Conservation (phyloP, 2,329 filamentous ascomycete species). For the Botryotinia globosa region DNA sequence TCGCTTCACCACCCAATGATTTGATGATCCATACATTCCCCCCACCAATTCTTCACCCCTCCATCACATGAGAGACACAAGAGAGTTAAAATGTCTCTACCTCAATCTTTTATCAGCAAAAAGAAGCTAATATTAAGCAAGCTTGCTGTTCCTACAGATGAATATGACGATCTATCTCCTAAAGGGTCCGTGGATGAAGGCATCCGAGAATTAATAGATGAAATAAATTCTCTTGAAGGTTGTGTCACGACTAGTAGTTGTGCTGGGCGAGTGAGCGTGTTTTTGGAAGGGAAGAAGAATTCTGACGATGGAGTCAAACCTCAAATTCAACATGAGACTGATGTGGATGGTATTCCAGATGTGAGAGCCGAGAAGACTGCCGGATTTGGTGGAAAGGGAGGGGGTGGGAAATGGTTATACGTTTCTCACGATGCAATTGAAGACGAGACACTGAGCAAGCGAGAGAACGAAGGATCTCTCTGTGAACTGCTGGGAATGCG, state of each 20-base stretch:
- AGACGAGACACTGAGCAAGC: constrained; percentile 18
- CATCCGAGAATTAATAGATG: constrained; percentile 72
- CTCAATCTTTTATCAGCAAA: constrained; percentile 51
- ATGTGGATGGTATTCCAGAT: constrained; percentile 23
- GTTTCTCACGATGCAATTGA: constrained; percentile 76
- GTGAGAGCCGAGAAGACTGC: constrained; percentile 33
- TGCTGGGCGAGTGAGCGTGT: constrained; percentile 82
- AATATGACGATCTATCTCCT: constrained; percentile 81
- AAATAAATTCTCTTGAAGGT: constrained; percentile 72
- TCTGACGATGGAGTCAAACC: constrained; percentile 17
- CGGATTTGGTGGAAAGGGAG: constrained; percentile 77
- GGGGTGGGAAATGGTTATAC: constrained; percentile 79
- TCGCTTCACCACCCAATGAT: constrained; percentile 11
- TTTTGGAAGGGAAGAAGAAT: constrained; percentile 69
- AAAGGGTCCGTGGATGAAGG: constrained; percentile 83
- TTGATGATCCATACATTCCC: neutral
- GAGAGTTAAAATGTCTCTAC: constrained; percentile 20
- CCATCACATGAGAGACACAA: constrained; percentile 1
- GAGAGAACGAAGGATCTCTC: constrained; percentile 32
- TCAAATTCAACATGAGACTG: constrained; percentile 20
- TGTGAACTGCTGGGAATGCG: constrained; percentile 44
- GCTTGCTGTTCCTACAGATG: constrained; percentile 63
- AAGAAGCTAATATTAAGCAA: constrained; percentile 72
- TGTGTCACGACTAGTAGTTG: constrained; percentile 93
- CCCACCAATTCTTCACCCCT: constrained; percentile 11